Evolutionary conservation across 2,329 filamentous ascomycete species (phyloP).

Genomic region (Fusarium tupiense): DNA sequence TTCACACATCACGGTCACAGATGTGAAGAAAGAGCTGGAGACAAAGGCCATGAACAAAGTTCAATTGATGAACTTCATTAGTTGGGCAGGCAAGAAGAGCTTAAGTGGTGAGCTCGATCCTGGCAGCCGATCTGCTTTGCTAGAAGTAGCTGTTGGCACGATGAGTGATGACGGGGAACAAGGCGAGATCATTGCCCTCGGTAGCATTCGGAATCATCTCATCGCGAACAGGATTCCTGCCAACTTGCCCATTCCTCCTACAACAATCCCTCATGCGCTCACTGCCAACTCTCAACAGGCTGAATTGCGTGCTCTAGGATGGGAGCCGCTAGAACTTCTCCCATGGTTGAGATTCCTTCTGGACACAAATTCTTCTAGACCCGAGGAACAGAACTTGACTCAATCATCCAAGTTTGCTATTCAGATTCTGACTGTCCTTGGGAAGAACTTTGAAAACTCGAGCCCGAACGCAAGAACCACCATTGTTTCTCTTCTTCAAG

Average conservation of each 20-base stretch:
- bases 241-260: conserved; percentile 81
- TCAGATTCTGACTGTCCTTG: conserved; percentile 80
- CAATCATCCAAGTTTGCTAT: conserved; percentile 77
- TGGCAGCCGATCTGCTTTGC: conserved; percentile 72
- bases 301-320: conserved; percentile 84
- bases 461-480: conserved; percentile 72
- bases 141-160: conserved; percentile 83
- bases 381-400: conserved; percentile 75
- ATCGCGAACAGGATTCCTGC: conserved; percentile 81
- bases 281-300: conserved; percentile 73
- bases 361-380: conserved; percentile 68
- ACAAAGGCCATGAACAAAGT: conserved; percentile 80
- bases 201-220: conserved; percentile 78
- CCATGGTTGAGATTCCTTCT: conserved; percentile 87
- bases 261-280: conserved; percentile 85
- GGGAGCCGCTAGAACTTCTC: conserved; percentile 84
- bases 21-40: conserved; percentile 86
- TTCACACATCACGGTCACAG: conserved; percentile 85
- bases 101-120: conserved; percentile 77
- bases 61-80: conserved; percentile 84
- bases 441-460: conserved; percentile 90
- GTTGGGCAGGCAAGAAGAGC: conserved; percentile 82
- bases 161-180: conserved; percentile 68
- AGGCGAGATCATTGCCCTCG: conserved; percentile 80
- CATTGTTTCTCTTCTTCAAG: conserved; percentile 71